These are phyloP conservation scores for Coniophora puteana DNA, from an alignment of 1,284 basidiomycete species.

Conservation along the genomic window DNA sequence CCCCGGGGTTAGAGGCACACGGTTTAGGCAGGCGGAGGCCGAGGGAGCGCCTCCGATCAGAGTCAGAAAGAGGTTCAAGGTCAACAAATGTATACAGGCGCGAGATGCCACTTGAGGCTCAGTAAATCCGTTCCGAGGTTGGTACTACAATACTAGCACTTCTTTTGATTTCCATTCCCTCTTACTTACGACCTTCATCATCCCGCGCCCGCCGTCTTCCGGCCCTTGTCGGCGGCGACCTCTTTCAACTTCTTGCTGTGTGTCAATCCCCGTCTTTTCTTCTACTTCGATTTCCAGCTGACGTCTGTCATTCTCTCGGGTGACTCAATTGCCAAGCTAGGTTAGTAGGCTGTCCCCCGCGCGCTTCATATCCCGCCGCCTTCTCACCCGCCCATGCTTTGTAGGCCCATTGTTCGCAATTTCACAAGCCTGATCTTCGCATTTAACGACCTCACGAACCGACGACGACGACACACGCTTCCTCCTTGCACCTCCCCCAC, in stretches of 20 bases:
- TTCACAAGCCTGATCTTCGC: slow-evolving; percentile 6
- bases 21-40: slow-evolving; percentile 27
- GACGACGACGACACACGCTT: slow-evolving; percentile 13
- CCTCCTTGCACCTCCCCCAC: not conserved
- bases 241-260: slow-evolving; percentile 3
- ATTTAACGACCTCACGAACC: slow-evolving; percentile 30
- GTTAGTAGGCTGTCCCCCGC: slow-evolving; percentile 10
- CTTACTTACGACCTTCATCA: no score
- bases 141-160: slow-evolving; percentile 18
- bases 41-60: no score
- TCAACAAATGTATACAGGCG: slow-evolving; percentile 29
- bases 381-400: slow-evolving; percentile 8
- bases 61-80: slow-evolving; percentile 13
- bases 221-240: slow-evolving; percentile 19
- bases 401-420: slow-evolving; percentile 1
- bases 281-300: slow-evolving; percentile 9
- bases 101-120: slow-evolving; percentile 14
- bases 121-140: slow-evolving; percentile 6
- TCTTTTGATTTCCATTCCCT: slow-evolving; percentile 9
- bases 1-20: slow-evolving; percentile 28
- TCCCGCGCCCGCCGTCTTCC: slow-evolving; percentile 8
- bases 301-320: no score
- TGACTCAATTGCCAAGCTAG: no score
- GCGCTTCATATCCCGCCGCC: not conserved
- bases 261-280: slow-evolving; percentile 1